Conservation (phyloP, 1,139 yeast species). For the Debaryomyces subglobosus region DNA sequence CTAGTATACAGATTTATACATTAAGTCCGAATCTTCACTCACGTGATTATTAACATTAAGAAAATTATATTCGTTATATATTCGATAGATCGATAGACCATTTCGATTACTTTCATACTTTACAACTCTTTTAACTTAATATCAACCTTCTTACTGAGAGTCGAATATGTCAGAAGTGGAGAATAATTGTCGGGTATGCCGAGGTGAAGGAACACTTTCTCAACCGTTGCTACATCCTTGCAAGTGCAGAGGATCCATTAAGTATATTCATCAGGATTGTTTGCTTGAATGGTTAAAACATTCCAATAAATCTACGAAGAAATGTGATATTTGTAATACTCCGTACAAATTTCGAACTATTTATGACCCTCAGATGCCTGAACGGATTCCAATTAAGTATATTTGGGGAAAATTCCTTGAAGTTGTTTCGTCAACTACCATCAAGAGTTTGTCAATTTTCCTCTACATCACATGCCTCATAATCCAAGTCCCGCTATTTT, state of each 20-base stretch:
- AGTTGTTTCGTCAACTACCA: slow-evolving; percentile 27
- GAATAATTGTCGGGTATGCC: slow-evolving; percentile 83
- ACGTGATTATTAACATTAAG: not conserved
- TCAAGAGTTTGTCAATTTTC: slow-evolving; percentile 30
- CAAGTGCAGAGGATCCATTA: slow-evolving; percentile 90
- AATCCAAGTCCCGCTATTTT: slow-evolving; percentile 58
- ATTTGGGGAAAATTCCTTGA: slow-evolving; percentile 42
- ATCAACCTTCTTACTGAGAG: not conserved
- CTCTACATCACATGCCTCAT: slow-evolving; percentile 45
- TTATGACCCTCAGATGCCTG: slow-evolving; percentile 73
- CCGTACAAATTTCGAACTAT: slow-evolving; percentile 73
- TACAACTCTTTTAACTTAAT: not conserved
- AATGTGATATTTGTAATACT: slow-evolving; percentile 89
- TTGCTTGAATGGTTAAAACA: slow-evolving; percentile 82
- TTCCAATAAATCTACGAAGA: slow-evolving; percentile 60
- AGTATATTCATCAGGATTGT: slow-evolving; percentile 91
- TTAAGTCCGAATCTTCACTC: not conserved
- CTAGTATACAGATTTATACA: not conserved
- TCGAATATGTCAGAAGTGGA: slow-evolving; percentile 10
- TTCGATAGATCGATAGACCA: not conserved
- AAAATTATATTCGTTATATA: not conserved
- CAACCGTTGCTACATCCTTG: slow-evolving; percentile 93
- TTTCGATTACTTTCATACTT: not conserved
- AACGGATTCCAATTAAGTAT: slow-evolving; percentile 55
- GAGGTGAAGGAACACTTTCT: slow-evolving; percentile 79